A percentile compares a stretch with the other conserved stretches of the same genome.
Conservation (phyloP, 768 basidiomycete species). For the Suillus sp. region DNA sequence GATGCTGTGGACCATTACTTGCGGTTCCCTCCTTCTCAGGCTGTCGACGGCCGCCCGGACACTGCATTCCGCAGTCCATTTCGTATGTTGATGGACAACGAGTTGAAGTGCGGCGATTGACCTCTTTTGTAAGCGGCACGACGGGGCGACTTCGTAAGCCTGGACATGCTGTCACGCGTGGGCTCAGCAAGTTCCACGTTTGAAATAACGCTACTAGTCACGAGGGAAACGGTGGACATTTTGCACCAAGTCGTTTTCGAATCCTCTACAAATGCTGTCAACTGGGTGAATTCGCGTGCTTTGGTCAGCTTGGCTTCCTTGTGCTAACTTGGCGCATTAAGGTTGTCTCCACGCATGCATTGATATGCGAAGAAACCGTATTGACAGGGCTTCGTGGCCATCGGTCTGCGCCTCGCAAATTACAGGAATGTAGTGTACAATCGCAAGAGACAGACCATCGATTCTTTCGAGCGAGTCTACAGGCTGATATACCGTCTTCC, state of each 20-base stretch:
- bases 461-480: conserved; percentile 34
- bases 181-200: conserved; percentile 22
- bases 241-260: conserved; percentile 32
- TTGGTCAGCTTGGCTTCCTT: background rate
- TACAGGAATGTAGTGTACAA: conserved; percentile 29
- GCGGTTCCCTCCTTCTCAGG: conserved; percentile 49
- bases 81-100: conserved; percentile 38
- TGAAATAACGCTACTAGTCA: conserved; percentile 41
- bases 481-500: conserved; percentile 23
- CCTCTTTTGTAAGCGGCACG: conserved; percentile 20
- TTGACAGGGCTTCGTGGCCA: background rate
- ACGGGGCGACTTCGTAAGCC: conserved; percentile 40
- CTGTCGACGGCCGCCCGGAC: conserved; percentile 53
- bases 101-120: conserved; percentile 21
- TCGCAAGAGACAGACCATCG: conserved; percentile 24
- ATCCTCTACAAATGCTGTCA: conserved; percentile 31
- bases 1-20: conserved; percentile 41
- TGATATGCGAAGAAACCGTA: conserved; percentile 1
- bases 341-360: background rate
- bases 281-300: conserved; percentile 33
- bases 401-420: background rate
- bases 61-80: conserved; percentile 54
- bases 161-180: conserved; percentile 39
- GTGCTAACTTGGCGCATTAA: background rate
- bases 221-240: conserved; percentile 34